phyloP scores from a whole-genome alignment of 2,329 filamentous ascomycete genomes.

The Penicillium digitatum region DNA sequence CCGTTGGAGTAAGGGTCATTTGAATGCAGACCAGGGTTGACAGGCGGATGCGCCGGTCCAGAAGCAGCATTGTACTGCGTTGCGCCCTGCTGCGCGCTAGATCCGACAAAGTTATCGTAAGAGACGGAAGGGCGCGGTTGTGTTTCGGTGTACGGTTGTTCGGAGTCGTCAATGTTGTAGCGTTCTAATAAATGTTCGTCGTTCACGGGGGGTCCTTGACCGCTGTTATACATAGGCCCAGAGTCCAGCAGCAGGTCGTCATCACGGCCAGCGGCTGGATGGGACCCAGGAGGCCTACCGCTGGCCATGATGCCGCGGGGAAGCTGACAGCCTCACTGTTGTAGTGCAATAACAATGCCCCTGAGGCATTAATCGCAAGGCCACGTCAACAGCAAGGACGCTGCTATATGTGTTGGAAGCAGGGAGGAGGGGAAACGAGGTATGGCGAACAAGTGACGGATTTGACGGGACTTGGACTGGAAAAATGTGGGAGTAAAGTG shows the following conservation, averaged over 20 bases:
- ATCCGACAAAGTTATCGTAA: slow-evolving; percentile 92
- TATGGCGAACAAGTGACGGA: not conserved
- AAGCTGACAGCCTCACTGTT: slow-evolving; percentile 35
- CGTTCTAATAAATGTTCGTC: slow-evolving; percentile 75
- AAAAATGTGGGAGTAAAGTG: slow-evolving; percentile 3
- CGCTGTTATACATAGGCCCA: slow-evolving; percentile 61
- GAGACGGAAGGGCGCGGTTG: slow-evolving; percentile 77
- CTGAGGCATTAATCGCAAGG: slow-evolving; percentile 39
- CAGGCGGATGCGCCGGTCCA: slow-evolving; percentile 32
- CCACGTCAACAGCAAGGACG: slow-evolving; percentile 7
- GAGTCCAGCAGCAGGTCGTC: slow-evolving; percentile 43
- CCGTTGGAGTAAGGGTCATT: slow-evolving; percentile 39
- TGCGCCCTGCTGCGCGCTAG: slow-evolving; percentile 49
- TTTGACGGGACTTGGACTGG: not conserved
- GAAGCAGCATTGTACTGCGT: slow-evolving; percentile 39
- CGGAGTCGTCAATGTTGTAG: slow-evolving; percentile 66
- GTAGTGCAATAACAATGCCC: slow-evolving; percentile 24
- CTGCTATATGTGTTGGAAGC: slow-evolving; percentile 4
- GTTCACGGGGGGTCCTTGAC: slow-evolving; percentile 71
- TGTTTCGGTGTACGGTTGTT: slow-evolving; percentile 49
- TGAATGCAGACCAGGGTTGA: slow-evolving; percentile 33
- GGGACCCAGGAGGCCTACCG: slow-evolving; percentile 53
- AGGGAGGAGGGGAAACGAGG: slow-evolving; percentile 6
- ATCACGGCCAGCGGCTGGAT: slow-evolving; percentile 43
- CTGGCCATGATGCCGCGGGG: slow-evolving; percentile 43